Evolutionary conservation across 192 early-diverging fungal genomes (phyloP).

Genomic region (Chytriomyces sp.): DNA sequence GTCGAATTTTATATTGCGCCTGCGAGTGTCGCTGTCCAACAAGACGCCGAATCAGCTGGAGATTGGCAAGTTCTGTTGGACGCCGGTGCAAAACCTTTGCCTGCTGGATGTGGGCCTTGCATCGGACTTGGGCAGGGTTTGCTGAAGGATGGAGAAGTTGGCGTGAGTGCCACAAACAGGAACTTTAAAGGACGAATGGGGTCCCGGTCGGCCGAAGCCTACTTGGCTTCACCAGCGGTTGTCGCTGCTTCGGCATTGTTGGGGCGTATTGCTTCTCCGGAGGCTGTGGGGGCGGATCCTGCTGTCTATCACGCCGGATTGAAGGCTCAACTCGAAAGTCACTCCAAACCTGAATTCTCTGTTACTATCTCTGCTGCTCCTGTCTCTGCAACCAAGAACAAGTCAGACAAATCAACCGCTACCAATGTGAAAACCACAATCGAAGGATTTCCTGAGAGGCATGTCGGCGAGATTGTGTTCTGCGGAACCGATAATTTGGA

Average conservation of each 20-base stretch:
- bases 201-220: slow-evolving; percentile 86
- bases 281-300: slow-evolving; percentile 5
- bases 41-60: slow-evolving; percentile 80
- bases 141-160: slow-evolving; percentile 94
- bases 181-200: slow-evolving; percentile 99
- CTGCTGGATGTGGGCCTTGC: slow-evolving; percentile 97
- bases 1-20: slow-evolving; percentile 97
- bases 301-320: background rate
- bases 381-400: slow-evolving; percentile 10
- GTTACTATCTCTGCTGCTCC: slow-evolving; percentile 20
- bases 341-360: background rate
- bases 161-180: slow-evolving; percentile 98
- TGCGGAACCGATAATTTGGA: slow-evolving; percentile 94
- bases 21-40: slow-evolving; percentile 89
- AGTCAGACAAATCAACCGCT: slow-evolving; percentile 3
- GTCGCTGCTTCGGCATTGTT: slow-evolving; percentile 92
- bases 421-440: slow-evolving; percentile 36
- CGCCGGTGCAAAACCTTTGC: slow-evolving; percentile 87
- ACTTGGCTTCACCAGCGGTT: slow-evolving; percentile 87
- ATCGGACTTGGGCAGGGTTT: slow-evolving; percentile 91
- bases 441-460: slow-evolving; percentile 74
- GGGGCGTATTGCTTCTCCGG: slow-evolving; percentile 78
- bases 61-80: slow-evolving; percentile 87
- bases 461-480: slow-evolving; percentile 86
- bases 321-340: too few relatives aligned